Base-by-base conservation (phyloP, 2,329 filamentous ascomycete species). In the Penicillium sp. region DNA sequence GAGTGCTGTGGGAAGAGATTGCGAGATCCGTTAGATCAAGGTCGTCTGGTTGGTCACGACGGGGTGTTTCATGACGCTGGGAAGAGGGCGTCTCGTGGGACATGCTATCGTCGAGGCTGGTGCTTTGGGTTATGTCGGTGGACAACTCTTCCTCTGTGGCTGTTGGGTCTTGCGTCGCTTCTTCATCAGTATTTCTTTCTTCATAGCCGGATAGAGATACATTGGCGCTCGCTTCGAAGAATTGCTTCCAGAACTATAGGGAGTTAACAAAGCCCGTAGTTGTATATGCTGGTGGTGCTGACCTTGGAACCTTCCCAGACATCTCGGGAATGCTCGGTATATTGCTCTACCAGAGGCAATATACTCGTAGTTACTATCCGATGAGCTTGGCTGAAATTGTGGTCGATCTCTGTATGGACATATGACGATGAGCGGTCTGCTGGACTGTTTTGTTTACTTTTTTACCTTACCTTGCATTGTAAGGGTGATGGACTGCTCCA, bases 271-370 rank as follows among this genome's bases (percentile, higher is more conserved):
- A 39, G 36, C 39, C 38, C 62, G 59, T 29, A 25, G 36, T 43
- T 34, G 25, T 50, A 8, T n/a, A 15, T 33, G 19, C 7, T 11
- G 53, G 50, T 50, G n/a, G 2, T 11, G 55, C 69, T 38, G 55
- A 93, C 91, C 85, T 96, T 96, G 53, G 93, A 96, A 23, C 92
- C 92, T 67, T 97, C 92, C 94, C 94, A 99, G 2, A 99, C 93
- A 48, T 92, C 87, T 61, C 88, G 88, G 2, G 94, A 97, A 71
- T 97, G 90, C 64, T 96, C 91, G 45, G 91, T 91, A 76, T 99
- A 99, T 70, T 96, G 89, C 72, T 97, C 93, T 21, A 99, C 92
- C 1, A 97, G 84, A 1, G 94, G 94, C 3, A 99, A 78, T 54
- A 99, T 97, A 71, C 87, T 96, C 1, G 89, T 88, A 0, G 94